A percentile compares a stretch with the other conserved stretches of the same genome.
Conservation (phyloP, 2,329 filamentous ascomycete genomes). For the Sarocladium kiliense region DNA sequence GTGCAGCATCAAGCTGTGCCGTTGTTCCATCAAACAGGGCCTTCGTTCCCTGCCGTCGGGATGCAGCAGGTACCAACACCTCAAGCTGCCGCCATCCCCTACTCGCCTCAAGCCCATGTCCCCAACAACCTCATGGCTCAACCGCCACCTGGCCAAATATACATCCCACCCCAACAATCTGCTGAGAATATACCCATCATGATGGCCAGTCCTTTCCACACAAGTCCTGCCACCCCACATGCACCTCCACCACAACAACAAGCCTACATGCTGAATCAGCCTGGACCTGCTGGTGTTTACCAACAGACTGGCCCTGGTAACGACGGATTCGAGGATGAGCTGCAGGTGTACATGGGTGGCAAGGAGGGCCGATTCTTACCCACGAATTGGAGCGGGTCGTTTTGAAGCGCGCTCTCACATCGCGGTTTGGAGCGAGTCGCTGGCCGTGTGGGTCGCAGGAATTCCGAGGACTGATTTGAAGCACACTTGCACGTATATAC, state of each 20-base stretch:
- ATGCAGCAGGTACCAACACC: slow-evolving; percentile 11
- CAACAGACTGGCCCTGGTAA: slow-evolving; percentile 25
- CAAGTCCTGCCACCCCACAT: neutral
- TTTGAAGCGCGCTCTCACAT: neutral
- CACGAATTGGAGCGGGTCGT: slow-evolving; percentile 4
- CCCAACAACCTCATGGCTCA: slow-evolving; percentile 15
- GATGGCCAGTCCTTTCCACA: slow-evolving; percentile 34
- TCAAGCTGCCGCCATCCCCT: slow-evolving; percentile 9
- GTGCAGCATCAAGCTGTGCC: neutral
- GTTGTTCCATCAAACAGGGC: neutral
- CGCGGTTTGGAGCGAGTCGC: neutral
- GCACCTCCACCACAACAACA: neutral
- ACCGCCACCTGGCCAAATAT: slow-evolving; percentile 14
- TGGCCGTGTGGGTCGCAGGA: too few relatives aligned
- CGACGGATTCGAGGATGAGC: slow-evolving; percentile 42
- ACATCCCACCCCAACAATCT: slow-evolving; percentile 15
- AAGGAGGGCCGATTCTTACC: slow-evolving; percentile 13
- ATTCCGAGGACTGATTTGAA: too few relatives aligned
- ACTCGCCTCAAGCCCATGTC: slow-evolving; percentile 7
- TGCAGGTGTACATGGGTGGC: slow-evolving; percentile 39
- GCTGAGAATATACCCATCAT: slow-evolving; percentile 35
- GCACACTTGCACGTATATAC: too few relatives aligned
- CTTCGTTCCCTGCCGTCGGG: neutral
- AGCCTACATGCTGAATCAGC: slow-evolving; percentile 5
- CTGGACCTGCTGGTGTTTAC: slow-evolving; percentile 2